Evolutionary conservation across 1,139 yeast species (phyloP).

Genomic region (Candida labiduridarum): DNA sequence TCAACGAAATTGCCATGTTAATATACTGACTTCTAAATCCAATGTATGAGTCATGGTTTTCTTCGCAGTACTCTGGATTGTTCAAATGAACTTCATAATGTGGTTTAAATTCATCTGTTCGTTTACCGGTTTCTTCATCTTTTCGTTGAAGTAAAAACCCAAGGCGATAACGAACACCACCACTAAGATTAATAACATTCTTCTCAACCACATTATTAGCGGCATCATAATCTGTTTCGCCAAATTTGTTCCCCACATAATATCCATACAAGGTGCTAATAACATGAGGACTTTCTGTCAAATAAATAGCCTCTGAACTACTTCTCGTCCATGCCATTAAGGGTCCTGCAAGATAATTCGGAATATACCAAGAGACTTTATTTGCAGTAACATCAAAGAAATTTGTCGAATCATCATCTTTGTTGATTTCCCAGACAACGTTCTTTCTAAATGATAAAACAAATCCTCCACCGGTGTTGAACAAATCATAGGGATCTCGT

Average conservation of each 20-base stretch:
- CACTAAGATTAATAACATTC: conserved; percentile 57
- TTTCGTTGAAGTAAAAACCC: conserved; percentile 63
- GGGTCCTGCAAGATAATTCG: conserved; percentile 63
- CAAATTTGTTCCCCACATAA: conserved; percentile 36
- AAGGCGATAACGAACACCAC: conserved; percentile 59
- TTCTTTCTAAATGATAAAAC: conserved; percentile 40
- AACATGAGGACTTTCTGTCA: conserved; percentile 46
- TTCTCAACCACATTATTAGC: conserved; percentile 43
- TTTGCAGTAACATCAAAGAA: conserved; percentile 42
- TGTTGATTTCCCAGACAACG: conserved; percentile 44
- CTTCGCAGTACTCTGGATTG: conserved; percentile 62
- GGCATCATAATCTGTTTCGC: conserved; percentile 14
- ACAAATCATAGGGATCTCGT: conserved; percentile 46
- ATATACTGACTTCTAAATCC: conserved; percentile 45
- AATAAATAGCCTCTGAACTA: conserved; percentile 41
- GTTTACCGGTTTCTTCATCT: conserved; percentile 30
- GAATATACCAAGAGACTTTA: conserved; percentile 50
- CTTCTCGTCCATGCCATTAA: conserved; percentile 64
- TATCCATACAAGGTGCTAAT: conserved; percentile 55
- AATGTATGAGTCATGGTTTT: conserved; percentile 41
- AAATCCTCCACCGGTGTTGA: conserved; percentile 43
- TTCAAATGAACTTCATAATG: conserved; percentile 69
- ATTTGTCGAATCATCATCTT: conserved; percentile 39
- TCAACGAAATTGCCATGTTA: conserved; percentile 53
- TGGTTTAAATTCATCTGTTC: conserved; percentile 60